Evolutionary conservation across 2,329 filamentous ascomycete genomes (phyloP), one percentile per base, ranked within the genome.

Genomic region (Xylariales sp.): DNA sequence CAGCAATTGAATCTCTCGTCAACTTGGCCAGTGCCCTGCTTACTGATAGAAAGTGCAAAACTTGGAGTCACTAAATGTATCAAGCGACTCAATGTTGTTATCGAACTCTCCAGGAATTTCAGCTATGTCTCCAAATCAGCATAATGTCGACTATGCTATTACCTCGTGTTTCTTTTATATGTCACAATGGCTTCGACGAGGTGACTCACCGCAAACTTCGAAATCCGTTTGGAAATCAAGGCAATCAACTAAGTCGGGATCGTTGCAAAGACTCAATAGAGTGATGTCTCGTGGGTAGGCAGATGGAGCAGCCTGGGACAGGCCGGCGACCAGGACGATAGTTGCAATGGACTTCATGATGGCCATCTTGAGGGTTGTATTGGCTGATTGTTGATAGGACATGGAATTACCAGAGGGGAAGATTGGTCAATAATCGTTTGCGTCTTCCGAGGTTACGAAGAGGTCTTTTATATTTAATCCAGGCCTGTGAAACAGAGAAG

Each of bases 11-110:
- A 8, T n/a, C 24, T 27, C 24, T n/a, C n/a, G n/a, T 27, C n/a
- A 27, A 27, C 8, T 27, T 9, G 16, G 31, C n/a, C 6, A 15
- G 12, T 9, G 1, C 9, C 21, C 7, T 24, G 12, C 34, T 37
- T 27, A 39, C 36, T 39, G 29, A 19, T 39, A 39, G 16, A 39
- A 39, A n/a, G 24, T 39, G 36, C 36, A 39, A 20, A 39, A n/a
- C 16, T 16, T 39, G 14, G 16, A 39, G 22, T 38, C 35, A 25
- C 21, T 16, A 14, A n/a, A 25, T 7, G 27, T 39, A n/a, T 31
- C 22, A 27, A 39, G 8, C 2, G 36, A 39, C 25, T 27, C 31
- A 5, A 31, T 27, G 19, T 29, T 29, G 36, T 39, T 22, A 19
- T 39, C 27, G 7, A 6, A 39, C 9, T 21, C 36, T 9, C 27